phyloP scores from a whole-genome alignment of 208 protist genomes.

The Histomonas meleagridis region DNA sequence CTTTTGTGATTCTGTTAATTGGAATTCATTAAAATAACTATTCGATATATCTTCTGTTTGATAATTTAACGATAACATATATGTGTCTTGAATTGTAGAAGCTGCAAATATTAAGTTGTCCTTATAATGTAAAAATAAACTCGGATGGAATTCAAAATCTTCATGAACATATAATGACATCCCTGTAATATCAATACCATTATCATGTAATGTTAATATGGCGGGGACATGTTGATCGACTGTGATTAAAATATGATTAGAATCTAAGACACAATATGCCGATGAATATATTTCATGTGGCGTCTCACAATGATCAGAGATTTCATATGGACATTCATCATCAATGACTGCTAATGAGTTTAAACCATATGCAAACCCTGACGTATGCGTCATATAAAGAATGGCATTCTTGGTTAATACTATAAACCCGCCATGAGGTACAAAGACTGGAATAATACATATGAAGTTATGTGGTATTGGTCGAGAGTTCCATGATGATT shows the following conservation, averaged over 20 bases:
- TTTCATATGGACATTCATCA: conserved; percentile 23
- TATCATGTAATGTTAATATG: not conserved
- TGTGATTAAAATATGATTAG: not conserved
- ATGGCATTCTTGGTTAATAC: conserved; percentile 14
- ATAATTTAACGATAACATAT: not conserved
- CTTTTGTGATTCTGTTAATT: not conserved
- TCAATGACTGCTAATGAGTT: not conserved
- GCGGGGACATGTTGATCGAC: not conserved
- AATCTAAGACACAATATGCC: not conserved
- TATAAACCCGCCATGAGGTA: not conserved
- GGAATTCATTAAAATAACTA: not conserved
- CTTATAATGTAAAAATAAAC: not conserved
- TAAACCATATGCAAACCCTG: not conserved
- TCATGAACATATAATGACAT: not conserved
- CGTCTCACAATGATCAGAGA: not conserved
- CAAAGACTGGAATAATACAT: not conserved
- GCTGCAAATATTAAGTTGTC: not conserved
- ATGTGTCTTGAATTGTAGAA: not conserved
- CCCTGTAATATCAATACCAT: not conserved
- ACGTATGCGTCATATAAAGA: conserved; percentile 6
- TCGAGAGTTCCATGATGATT: conserved; percentile 1
- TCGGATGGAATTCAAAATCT: conserved; percentile 18
- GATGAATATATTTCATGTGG: not conserved
- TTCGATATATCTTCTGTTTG: not conserved
- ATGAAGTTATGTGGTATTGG: not conserved